A percentile compares a stretch with the other conserved stretches of the same genome.
Conservation (phyloP, 179 eudicot genomes). For the Patellifolia procumbens region DNA sequence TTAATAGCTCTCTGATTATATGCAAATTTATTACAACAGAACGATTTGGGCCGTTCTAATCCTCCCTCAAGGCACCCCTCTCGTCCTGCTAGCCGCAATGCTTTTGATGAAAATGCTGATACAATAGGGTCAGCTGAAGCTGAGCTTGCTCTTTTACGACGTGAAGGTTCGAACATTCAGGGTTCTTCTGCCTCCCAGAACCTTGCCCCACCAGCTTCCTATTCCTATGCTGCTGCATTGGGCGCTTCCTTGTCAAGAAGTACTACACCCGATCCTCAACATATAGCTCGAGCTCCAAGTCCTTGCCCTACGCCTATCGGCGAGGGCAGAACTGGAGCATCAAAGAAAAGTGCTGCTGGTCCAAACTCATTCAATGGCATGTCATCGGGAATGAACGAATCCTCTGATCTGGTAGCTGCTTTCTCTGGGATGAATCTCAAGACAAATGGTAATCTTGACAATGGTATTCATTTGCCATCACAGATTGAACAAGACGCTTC, state of each 20-base stretch:
- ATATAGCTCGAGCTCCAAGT: conserved; percentile 82
- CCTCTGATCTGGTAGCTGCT: conserved; percentile 69
- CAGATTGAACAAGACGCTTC: conserved; percentile 51
- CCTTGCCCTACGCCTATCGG: conserved; percentile 94
- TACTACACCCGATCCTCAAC: conserved; percentile 94
- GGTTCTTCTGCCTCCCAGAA: conserved; percentile 49
- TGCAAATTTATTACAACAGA: conserved; percentile 45
- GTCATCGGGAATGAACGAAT: conserved; percentile 46
- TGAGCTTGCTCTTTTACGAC: conserved; percentile 67
- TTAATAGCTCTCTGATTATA: conserved; percentile 3
- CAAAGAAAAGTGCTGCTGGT: conserved; percentile 59
- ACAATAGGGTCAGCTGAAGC: conserved; percentile 56
- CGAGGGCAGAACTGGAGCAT: conserved; percentile 56
- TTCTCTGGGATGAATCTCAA: conserved; percentile 81
- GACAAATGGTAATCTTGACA: conserved; percentile 51
- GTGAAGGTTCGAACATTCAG: conserved; percentile 44
- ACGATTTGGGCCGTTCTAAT: conserved; percentile 62
- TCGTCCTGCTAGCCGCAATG: conserved; percentile 88
- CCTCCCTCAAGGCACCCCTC: conserved; percentile 81
- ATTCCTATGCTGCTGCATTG: conserved; percentile 85
- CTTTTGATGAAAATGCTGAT: conserved; percentile 65
- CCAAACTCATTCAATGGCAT: conserved; percentile 62
- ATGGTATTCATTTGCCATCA: conserved; percentile 45
- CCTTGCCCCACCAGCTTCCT: conserved; percentile 51
- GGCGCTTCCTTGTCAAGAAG: conserved; percentile 90